phyloP scores from a whole-genome alignment of 192 early-diverging fungal genomes.

The Coemansia guatemalensis region DNA sequence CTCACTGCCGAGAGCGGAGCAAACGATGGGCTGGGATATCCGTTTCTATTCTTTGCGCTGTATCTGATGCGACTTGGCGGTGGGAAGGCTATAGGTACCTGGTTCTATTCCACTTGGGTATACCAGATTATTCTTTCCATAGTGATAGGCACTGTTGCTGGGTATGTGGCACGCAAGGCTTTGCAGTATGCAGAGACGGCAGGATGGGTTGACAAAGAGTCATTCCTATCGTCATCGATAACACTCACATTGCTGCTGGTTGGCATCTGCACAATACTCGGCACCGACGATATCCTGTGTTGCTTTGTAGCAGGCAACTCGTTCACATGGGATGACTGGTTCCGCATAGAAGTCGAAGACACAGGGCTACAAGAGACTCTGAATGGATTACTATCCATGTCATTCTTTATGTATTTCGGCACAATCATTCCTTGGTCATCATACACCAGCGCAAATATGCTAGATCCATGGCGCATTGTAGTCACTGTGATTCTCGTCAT shows the following conservation, averaged over 20 bases:
- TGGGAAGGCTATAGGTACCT: slow-evolving; percentile 72
- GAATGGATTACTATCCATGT: slow-evolving; percentile 81
- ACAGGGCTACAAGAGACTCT: slow-evolving; percentile 88
- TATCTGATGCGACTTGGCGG: slow-evolving; percentile 61
- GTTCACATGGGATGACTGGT: slow-evolving; percentile 93
- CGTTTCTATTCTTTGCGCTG: slow-evolving; percentile 78
- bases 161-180: slow-evolving; percentile 64
- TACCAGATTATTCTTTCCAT: slow-evolving; percentile 77
- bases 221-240: slow-evolving; percentile 77
- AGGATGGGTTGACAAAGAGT: slow-evolving; percentile 86
- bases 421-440: slow-evolving; percentile 71
- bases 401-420: slow-evolving; percentile 90
- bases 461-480: slow-evolving; percentile 65
- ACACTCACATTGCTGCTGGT: slow-evolving; percentile 70
- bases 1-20: slow-evolving; percentile 81
- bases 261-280: slow-evolving; percentile 71
- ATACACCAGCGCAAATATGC: slow-evolving; percentile 52
- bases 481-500: slow-evolving; percentile 64
- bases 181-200: slow-evolving; percentile 66
- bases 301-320: slow-evolving; percentile 78
- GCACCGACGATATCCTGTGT: slow-evolving; percentile 73
- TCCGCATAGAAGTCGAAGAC: slow-evolving; percentile 75
- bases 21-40: slow-evolving; percentile 86
- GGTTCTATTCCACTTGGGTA: slow-evolving; percentile 71
- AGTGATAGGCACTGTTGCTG: slow-evolving; percentile 71